These are phyloP conservation scores for Fagopyrum esculentum DNA, from an alignment of 148 eudicot species.

Conservation along the genomic window DNA sequence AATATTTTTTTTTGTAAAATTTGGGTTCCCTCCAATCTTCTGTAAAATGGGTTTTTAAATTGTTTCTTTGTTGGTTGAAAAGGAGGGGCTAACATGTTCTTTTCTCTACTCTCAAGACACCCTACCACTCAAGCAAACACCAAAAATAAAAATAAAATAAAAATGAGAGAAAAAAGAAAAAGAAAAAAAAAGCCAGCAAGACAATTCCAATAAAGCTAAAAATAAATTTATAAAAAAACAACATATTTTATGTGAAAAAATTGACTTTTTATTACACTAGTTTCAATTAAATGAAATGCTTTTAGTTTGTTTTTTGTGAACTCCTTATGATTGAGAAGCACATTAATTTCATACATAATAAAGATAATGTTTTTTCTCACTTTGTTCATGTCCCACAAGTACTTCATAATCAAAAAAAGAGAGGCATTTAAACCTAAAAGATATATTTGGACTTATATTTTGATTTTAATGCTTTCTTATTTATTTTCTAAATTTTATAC, in stretches of 20 bases:
- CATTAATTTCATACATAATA: conserved; percentile 10
- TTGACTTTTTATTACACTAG: conserved; percentile 10
- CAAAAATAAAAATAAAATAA: not conserved
- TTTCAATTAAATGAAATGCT: conserved; percentile 5
- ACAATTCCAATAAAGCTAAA: conserved; percentile 6
- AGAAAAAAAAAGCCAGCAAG: conserved; percentile 8
- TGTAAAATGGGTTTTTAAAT: not conserved
- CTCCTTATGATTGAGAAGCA: conserved; percentile 12
- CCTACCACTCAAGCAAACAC: conserved; percentile 13
- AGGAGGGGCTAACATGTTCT: conserved; percentile 8
- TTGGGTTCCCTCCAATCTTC: not conserved
- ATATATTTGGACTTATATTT: conserved; percentile 10
- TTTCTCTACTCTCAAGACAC: conserved; percentile 12
- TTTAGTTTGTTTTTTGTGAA: conserved; percentile 11
- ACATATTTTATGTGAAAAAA: not conserved
- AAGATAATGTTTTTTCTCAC: not conserved
- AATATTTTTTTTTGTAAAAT: not conserved
- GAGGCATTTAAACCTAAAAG: conserved; percentile 4
- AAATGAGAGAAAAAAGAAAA: not conserved
- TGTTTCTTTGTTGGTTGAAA: conserved; percentile 9
- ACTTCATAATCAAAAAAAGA: not conserved
- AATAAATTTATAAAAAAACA: not conserved
- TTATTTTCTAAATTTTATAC: no score
- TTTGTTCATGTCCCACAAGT: conserved; percentile 7
- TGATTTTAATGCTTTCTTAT: not conserved